Base-by-base conservation (phyloP, 495 filamentous ascomycete species). In the Collariella sp. region DNA sequence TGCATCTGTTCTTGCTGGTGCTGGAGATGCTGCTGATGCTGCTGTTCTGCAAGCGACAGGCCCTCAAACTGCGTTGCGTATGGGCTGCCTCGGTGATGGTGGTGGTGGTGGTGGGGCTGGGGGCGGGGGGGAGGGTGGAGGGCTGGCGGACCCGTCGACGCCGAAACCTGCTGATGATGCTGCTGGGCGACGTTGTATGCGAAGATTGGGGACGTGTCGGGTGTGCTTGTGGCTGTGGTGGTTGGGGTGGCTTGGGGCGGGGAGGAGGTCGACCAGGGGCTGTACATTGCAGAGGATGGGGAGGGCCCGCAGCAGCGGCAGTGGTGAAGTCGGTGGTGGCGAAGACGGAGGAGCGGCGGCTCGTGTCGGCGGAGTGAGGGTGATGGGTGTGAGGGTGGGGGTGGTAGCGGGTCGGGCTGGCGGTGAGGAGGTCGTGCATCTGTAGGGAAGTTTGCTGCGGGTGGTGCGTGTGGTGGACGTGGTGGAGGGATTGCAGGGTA, bases 341-440 rank as follows among this genome's bases (percentile, higher is more conserved):
- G 35, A 52, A 57, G 9, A 52, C n/a, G 19, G 55, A 48, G 1
- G 55, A 42, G 40, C 48, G 55, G 24, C 55, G 49, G 43, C 34
- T 38, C 16, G 49, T 18, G 35, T 18, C 7, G 34, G 34, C 41
- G 41, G 22, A 41, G 2, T 41, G 33, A 1, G 5, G 34, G 31
- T 54, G 36, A 2, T 12, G 24, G 18, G 18, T 24, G 3, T 33
- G 34, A n/a, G n/a, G n/a, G n/a, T n/a, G n/a, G n/a, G n/a, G n/a
- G 48, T 39, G 47, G 47, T 40, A 22, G 47, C 26, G 47, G 1
- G 26, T 9, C 26, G 53, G 46, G 45, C 16, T 56, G 39, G 29
- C 33, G n/a, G n/a, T n/a, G 15, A 60, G 36, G 45, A 57, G 41
- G 29, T 56, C 45, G 31, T 60, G 49, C 12, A 57, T 40, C 23